Conservation (phyloP, 1,284 basidiomycete species). For the Naganishia albida region DNA sequence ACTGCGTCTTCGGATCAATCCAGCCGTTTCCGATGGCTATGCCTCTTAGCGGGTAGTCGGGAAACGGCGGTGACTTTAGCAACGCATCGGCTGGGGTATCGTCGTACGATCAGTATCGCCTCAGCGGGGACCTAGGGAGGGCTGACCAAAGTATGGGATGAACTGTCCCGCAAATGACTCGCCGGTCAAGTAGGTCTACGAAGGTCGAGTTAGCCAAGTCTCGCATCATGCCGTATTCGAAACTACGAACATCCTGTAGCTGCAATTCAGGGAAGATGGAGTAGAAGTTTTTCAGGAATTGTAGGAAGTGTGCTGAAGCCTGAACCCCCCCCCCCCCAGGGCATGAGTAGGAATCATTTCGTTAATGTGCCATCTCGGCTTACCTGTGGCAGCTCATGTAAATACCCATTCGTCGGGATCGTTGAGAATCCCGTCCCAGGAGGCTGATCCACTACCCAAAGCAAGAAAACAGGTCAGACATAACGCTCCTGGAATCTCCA, state of each 20-base stretch:
- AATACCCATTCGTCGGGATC: slow-evolving; percentile 78
- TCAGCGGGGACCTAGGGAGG: background rate
- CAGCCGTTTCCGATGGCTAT: slow-evolving; percentile 95
- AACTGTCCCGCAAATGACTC: slow-evolving; percentile 99
- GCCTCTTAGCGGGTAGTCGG: slow-evolving; percentile 66
- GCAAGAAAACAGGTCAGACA: background rate
- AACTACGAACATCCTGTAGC: slow-evolving; percentile 71
- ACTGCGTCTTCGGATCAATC: slow-evolving; percentile 88
- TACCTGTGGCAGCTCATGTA: slow-evolving; percentile 76
- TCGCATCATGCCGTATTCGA: background rate
- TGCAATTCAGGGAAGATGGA: slow-evolving; percentile 84
- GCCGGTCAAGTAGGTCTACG: slow-evolving; percentile 86
- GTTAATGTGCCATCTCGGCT: background rate
- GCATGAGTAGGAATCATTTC: background rate
- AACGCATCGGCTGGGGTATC: slow-evolving; percentile 70
- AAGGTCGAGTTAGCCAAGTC: slow-evolving; percentile 6
- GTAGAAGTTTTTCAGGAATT: slow-evolving; percentile 87
- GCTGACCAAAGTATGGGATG: slow-evolving; percentile 87
- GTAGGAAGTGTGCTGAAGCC: slow-evolving; percentile 75
- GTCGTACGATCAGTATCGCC: slow-evolving; percentile 16
- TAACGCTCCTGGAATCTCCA: background rate
- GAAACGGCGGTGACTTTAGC: slow-evolving; percentile 63
- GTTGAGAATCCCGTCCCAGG: slow-evolving; percentile 94
- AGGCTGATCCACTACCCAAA: slow-evolving; percentile 81
- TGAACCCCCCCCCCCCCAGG: slow-evolving; percentile 47